phyloP scores from a whole-genome alignment of 2,329 filamentous ascomycete genomes.

The Talaromyces sp. region DNA sequence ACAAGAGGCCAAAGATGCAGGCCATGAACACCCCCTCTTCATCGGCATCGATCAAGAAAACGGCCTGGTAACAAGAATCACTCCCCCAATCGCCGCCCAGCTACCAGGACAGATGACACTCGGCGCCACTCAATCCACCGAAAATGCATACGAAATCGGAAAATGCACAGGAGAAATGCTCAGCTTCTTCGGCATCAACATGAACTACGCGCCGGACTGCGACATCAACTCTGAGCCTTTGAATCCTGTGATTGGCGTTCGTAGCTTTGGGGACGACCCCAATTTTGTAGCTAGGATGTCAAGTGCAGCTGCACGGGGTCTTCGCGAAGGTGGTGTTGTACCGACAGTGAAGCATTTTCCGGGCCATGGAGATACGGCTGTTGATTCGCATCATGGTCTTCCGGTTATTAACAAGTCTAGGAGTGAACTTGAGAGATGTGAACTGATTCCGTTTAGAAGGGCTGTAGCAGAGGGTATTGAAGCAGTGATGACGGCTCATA shows the following conservation, averaged over 20 bases:
- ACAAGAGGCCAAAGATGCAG: constrained; percentile 39
- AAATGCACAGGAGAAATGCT: constrained; percentile 42
- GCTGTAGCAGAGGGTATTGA: constrained; percentile 44
- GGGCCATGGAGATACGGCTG: constrained; percentile 46
- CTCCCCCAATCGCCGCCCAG: constrained; percentile 41
- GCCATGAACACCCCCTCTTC: constrained; percentile 42
- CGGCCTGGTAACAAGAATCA: constrained; percentile 46
- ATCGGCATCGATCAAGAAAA: constrained; percentile 50
- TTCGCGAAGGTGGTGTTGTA: constrained; percentile 41
- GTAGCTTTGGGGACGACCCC: constrained; percentile 45
- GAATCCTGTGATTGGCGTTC: constrained; percentile 47
- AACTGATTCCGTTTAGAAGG: constrained; percentile 46
- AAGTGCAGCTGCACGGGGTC: constrained; percentile 39
- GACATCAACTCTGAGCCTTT: constrained; percentile 48
- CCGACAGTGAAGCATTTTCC: constrained; percentile 50
- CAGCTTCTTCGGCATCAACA: constrained; percentile 44
- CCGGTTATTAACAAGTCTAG: constrained; percentile 41
- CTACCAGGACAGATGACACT: constrained; percentile 48
- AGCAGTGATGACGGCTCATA: constrained; percentile 49
- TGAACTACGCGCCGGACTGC: constrained; percentile 48
- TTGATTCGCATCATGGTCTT: constrained; percentile 46
- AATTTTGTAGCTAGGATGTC: constrained; percentile 44
- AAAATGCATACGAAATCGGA: constrained; percentile 38
- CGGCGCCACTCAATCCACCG: constrained; percentile 40
- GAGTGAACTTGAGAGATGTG: constrained; percentile 41